Base-by-base conservation (phyloP, 1,139 yeast genomes). In the Komagataea norvegica region DNA sequence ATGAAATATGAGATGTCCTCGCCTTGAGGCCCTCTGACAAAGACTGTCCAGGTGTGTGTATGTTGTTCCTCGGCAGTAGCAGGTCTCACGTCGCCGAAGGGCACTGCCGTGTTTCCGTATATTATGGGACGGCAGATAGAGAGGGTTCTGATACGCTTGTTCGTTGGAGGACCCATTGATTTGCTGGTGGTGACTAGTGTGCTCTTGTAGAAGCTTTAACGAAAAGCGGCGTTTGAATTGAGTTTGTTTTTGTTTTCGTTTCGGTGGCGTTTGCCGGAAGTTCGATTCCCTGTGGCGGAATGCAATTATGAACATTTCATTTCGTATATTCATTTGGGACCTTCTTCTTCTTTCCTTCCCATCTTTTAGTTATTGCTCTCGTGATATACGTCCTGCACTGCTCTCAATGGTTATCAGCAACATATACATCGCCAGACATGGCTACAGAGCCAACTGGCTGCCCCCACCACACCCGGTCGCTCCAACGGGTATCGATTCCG, bases 1-100 rank as follows among this genome's bases (percentile, higher is more conserved):
- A 91, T 78, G 52, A 85, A 75, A 34, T 85, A 84, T 3, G 95
- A 77, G 31, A 91, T 63, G 54, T 91, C 96, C 49, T 84, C 84
- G 31, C 82, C 82, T 33, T 80, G 67, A 1, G 91, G 94, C 23
- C 94, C 96, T 42, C 81, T 74, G 28, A 91, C 79, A 52, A 89
- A 91, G 8, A 93, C 86, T 1, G 96, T 89, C 99, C 99, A 91
- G 41, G 77, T 72, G 59, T 91, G 99, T 1, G 98, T 87, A 56
- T 91, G 98, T 52, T 89, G 97, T 1, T 72, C 69, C 3, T 96
- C 95, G 1, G 94, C 84, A 36, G 73, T 73, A 20, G 77, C 74
- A 8, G 88, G 86, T 35, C 76, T 65, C 36, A 66, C 69, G 23
- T 72, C 79, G 8, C 78, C 74, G 38, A 88, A 65, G 36, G 88